phyloP scores from a whole-genome alignment of 169 alveolate species.

The Plasmodium ovale region DNA sequence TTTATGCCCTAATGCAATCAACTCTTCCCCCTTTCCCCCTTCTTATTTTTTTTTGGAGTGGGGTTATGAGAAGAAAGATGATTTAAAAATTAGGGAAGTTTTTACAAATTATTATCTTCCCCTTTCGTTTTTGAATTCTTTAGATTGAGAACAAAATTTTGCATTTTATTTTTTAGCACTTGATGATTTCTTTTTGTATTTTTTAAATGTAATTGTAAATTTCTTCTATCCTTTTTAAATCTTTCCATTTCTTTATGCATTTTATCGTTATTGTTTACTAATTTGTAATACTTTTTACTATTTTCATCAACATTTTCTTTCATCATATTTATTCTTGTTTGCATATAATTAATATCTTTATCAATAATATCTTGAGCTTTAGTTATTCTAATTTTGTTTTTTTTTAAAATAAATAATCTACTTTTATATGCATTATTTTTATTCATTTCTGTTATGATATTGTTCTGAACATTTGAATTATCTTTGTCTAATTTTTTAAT shows the following conservation, averaged over 20 bases:
- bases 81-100: too few relatives aligned
- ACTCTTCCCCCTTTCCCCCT: neutral
- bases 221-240: conserved; percentile 47
- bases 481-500: conserved; percentile 16
- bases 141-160: conserved; percentile 25
- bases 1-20: neutral
- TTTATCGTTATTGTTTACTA: conserved; percentile 45
- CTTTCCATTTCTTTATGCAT: conserved; percentile 61
- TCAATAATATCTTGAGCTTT: conserved; percentile 49
- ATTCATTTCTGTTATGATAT: conserved; percentile 29
- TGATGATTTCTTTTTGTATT: conserved; percentile 27
- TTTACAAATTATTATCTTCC: neutral
- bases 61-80: too few relatives aligned
- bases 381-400: conserved; percentile 17
- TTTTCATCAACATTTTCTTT: conserved; percentile 19
- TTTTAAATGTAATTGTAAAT: conserved; percentile 41
- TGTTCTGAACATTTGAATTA: conserved; percentile 18
- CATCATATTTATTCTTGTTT: conserved; percentile 38
- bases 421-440: conserved; percentile 29
- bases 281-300: conserved; percentile 9
- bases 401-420: conserved; percentile 37
- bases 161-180: conserved; percentile 58
- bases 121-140: neutral
- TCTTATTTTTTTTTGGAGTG: too few relatives aligned
- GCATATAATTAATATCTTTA: conserved; percentile 55